These are phyloP conservation scores for Asterella californica DNA, from an alignment of 225 moss, liverwort and hornwort genomes.

Conservation along the genomic window DNA sequence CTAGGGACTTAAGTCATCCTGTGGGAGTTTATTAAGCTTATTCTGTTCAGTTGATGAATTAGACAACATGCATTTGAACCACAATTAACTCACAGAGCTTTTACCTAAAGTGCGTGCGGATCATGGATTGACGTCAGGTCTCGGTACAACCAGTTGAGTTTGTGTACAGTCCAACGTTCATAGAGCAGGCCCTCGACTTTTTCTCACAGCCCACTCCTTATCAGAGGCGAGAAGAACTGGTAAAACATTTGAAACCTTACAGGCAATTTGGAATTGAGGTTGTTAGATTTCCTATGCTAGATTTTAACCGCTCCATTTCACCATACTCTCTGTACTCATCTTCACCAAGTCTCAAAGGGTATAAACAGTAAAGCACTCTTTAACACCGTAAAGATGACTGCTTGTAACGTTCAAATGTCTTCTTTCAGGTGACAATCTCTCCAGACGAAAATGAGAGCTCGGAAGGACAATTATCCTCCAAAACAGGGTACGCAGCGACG, in stretches of 20 bases:
- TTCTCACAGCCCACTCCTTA: slow-evolving; percentile 59
- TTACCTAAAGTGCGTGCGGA: background rate
- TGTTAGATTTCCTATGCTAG: slow-evolving; percentile 9
- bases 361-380: background rate
- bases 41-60: background rate
- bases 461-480: slow-evolving; percentile 27
- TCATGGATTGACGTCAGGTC: slow-evolving; percentile 45
- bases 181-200: slow-evolving; percentile 58
- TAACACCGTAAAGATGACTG: background rate
- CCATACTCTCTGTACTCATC: background rate
- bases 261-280: background rate
- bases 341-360: background rate
- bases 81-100: background rate
- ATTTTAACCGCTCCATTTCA: background rate
- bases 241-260: slow-evolving; percentile 12
- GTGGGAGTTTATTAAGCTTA: background rate
- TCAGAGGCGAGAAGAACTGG: slow-evolving; percentile 62
- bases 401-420: background rate
- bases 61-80: background rate
- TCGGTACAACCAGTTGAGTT: slow-evolving; percentile 83
- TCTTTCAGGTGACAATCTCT: slow-evolving; percentile 5
- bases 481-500: slow-evolving; percentile 34
- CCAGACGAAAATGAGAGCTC: background rate
- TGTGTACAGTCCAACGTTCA: slow-evolving; percentile 71
- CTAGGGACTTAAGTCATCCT: background rate